These are phyloP conservation scores for Fusarium papillatum DNA, from an alignment of 2,329 filamentous ascomycete species.

Conservation along the genomic window DNA sequence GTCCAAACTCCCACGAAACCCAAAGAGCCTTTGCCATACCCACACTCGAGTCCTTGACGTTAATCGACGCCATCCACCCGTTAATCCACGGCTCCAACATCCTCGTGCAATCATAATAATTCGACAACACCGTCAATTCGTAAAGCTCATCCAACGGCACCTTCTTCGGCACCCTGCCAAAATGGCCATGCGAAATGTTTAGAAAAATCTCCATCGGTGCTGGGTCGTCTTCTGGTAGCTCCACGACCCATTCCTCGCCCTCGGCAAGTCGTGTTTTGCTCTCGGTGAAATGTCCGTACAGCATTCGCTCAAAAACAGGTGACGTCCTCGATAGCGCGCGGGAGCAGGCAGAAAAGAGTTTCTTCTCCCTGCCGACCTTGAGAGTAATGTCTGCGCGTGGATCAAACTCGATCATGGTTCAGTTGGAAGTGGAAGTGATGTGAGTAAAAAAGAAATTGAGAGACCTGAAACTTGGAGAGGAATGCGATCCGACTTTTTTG, in stretches of 20 bases:
- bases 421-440: background rate
- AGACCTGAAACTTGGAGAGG: conserved; percentile 3
- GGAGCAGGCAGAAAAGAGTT: conserved; percentile 43
- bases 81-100: background rate
- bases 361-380: conserved; percentile 9
- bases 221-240: background rate
- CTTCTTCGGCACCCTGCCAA: conserved; percentile 40
- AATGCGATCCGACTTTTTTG: background rate
- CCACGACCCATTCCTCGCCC: conserved; percentile 30
- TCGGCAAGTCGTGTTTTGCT: conserved; percentile 14
- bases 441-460: background rate
- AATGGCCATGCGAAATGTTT: conserved; percentile 47
- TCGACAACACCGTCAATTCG: background rate
- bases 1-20: conserved; percentile 49
- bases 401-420: conserved; percentile 28
- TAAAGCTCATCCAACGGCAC: conserved; percentile 42
- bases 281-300: conserved; percentile 45
- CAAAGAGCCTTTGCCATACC: conserved; percentile 44
- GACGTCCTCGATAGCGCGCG: conserved; percentile 44
- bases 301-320: conserved; percentile 46
- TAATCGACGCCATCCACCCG: conserved; percentile 19
- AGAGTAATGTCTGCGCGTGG: conserved; percentile 25
- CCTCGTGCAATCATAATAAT: background rate
- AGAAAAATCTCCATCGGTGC: conserved; percentile 44
- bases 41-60: conserved; percentile 25